Conservation (phyloP, 139 green algal genomes). For the Astrephomene gubernaculifera region DNA sequence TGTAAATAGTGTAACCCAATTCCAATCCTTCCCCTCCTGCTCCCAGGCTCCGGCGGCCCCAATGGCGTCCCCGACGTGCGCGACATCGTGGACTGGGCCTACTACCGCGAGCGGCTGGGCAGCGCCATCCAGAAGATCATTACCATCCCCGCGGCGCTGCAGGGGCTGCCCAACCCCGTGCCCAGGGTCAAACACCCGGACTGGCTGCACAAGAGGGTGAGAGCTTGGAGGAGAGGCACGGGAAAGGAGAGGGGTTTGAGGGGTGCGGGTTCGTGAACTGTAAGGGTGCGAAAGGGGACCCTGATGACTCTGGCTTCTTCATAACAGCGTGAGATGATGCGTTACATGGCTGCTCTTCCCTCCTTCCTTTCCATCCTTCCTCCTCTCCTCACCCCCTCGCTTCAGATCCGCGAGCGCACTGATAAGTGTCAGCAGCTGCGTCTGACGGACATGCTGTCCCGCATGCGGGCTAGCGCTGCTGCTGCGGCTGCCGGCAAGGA, state of each 20-base stretch:
- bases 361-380: too few species aligned
- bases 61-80: slow-evolving; percentile 83
- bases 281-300: too few species aligned
- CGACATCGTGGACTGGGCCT: slow-evolving; percentile 96
- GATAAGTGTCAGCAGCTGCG: slow-evolving; percentile 83
- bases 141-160: slow-evolving; percentile 93
- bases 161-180: slow-evolving; percentile 65
- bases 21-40: neutral
- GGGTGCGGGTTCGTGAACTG: too few species aligned
- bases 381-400: neutral
- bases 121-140: slow-evolving; percentile 99
- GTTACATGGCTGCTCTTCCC: too few species aligned
- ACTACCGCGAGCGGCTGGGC: slow-evolving; percentile 94
- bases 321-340: too few species aligned
- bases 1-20: neutral
- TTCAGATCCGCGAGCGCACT: slow-evolving; percentile 77
- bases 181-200: slow-evolving; percentile 90
- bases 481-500: neutral
- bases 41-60: slow-evolving; percentile 12
- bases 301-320: too few species aligned
- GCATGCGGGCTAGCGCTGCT: neutral
- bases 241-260: too few species aligned
- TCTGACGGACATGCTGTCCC: slow-evolving; percentile 54
- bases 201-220: slow-evolving; percentile 91
- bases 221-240: too few species aligned